Base-by-base conservation (phyloP, 2,329 filamentous ascomycete genomes). In the Aspergillus pseudoviridinutans region DNA sequence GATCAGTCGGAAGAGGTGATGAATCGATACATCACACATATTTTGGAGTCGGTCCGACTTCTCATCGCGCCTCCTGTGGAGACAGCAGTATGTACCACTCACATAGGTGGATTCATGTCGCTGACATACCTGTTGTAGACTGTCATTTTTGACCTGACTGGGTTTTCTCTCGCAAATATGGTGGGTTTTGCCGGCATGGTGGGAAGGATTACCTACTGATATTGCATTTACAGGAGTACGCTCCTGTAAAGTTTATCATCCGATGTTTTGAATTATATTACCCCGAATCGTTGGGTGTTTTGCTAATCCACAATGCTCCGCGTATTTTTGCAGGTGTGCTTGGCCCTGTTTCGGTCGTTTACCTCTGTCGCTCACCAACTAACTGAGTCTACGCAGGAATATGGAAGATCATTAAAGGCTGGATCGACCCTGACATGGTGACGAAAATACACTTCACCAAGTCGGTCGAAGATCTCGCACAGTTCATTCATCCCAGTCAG, bases 261-360 rank as follows among this genome's bases (percentile, higher is more conserved):
- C 93, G 95, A 74, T 96, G 91, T 72, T 97, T 97, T 71, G 92
- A 97, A 79, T 92, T 92, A 58, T 97, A 97, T 72, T 99, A 97
- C 67, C 93, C 94, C 0, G 94, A 97, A 74, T 92, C 86, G 44
- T 82, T 97, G 1, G 93, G 92, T n/a, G 84, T 87, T 1, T 89
- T 97, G 14, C 82, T 97, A 46, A 90, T 97, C 46, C 93, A 97
- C 79, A 96, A 96, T 73, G 87, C 93, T 0, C 93, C 93, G 0
- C 68, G 93, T 91, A 80, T 97, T 28, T 97, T 97, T 77, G 90
- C 95, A 79, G 88, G 90, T 87, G 74, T 54, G 79, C 72, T 22
- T 32, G 49, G 28, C 27, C 14, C 20, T 5, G 53, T 42, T 12
- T 14, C 22, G 38, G 14, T 35, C 53, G 52, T 50, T 55, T 12